Conservation (phyloP, 345 rosid species). For the Zanthoxylum bungeanum region DNA sequence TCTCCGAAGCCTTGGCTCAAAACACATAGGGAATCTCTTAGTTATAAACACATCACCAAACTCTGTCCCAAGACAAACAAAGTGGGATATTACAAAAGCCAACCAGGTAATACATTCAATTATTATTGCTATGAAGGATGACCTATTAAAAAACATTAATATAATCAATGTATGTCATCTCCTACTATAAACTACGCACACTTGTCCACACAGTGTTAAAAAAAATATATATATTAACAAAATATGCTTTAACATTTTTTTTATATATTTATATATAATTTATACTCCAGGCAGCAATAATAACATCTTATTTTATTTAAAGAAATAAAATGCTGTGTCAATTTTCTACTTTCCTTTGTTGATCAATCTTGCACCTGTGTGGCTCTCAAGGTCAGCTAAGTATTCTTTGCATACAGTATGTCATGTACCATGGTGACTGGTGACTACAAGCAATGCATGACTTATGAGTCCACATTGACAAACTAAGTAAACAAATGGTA, state of each 20-base stretch:
- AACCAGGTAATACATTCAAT: not conserved
- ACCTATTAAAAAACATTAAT: no score
- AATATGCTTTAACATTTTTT: conserved; percentile 8
- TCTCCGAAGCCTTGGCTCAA: no score
- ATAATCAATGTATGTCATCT: not conserved
- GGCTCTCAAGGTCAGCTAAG: not conserved
- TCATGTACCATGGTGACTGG: not conserved
- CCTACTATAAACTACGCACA: not conserved
- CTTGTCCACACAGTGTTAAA: not conserved
- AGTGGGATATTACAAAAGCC: no score
- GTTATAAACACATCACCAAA: no score
- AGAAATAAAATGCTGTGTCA: not conserved
- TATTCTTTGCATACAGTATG: not conserved
- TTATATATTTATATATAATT: conserved; percentile 8
- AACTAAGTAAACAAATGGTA: not conserved
- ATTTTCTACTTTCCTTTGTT: not conserved
- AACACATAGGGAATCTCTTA: no score
- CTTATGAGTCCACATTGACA: not conserved
- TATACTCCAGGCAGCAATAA: not conserved
- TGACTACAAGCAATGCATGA: not conserved
- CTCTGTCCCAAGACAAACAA: no score
- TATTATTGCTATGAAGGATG: not conserved
- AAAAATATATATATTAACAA: not conserved
- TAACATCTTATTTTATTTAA: not conserved
- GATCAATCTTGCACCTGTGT: not conserved